Conservation (phyloP, 2,329 filamentous ascomycete genomes). For the Talaromyces albobiverticillius region DNA sequence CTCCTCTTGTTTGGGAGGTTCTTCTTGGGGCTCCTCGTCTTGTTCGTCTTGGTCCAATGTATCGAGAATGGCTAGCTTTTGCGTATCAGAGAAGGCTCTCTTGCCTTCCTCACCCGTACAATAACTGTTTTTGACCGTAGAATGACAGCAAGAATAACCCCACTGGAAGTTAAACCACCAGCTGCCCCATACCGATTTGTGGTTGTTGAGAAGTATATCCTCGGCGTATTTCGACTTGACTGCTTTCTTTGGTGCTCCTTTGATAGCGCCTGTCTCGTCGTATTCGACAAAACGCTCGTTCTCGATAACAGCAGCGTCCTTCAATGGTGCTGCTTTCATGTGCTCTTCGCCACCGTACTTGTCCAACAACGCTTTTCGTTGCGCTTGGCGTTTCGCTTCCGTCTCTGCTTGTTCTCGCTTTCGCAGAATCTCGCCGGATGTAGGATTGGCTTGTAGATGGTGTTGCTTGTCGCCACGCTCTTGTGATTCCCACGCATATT, state of each 20-base stretch:
- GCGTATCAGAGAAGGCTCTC: conserved; percentile 72
- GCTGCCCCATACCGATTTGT: conserved; percentile 89
- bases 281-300: conserved; percentile 92
- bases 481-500: conserved; percentile 93
- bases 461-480: conserved; percentile 75
- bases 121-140: conserved; percentile 91
- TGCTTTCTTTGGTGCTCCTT: conserved; percentile 73
- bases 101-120: conserved; percentile 92
- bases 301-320: conserved; percentile 68
- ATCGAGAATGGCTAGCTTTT: conserved; percentile 52
- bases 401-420: conserved; percentile 76
- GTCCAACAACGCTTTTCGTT: conserved; percentile 68
- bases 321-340: conserved; percentile 60
- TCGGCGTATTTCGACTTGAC: conserved; percentile 91
- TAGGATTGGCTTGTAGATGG: conserved; percentile 95
- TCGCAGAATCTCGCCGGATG: conserved; percentile 78
- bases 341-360: conserved; percentile 75
- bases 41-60: conserved; percentile 19
- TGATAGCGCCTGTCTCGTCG: conserved; percentile 83
- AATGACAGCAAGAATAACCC: conserved; percentile 96
- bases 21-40: conserved; percentile 23
- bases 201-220: conserved; percentile 84
- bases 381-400: conserved; percentile 64
- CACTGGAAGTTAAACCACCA: conserved; percentile 97
- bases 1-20: conserved; percentile 17